Evolutionary conservation across 441 rosid species (phyloP).

Genomic region (Pelargonium citronellum): DNA sequence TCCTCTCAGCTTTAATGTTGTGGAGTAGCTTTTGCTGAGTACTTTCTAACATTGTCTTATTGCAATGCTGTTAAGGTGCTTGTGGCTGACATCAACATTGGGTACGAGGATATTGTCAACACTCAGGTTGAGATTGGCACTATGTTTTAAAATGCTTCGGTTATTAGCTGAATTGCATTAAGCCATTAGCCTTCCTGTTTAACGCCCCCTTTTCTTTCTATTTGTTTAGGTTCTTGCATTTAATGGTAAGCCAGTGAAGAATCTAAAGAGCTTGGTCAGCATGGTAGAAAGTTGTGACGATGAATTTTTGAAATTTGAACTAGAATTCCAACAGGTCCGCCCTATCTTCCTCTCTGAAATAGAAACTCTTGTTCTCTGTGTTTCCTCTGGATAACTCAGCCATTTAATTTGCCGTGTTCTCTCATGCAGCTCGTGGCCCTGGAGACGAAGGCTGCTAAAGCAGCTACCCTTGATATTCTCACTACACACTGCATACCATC

Average conservation of each 20-base stretch:
- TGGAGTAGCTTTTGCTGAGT: too few relatives aligned
- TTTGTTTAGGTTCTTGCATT: slow-evolving; percentile 58
- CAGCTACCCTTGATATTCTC: too few relatives aligned
- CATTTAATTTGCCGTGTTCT: not conserved
- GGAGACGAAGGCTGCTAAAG: too few relatives aligned
- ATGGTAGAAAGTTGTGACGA: slow-evolving; percentile 80
- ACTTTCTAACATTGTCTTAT: slow-evolving; percentile 16
- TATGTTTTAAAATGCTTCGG: too few relatives aligned
- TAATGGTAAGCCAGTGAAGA: slow-evolving; percentile 78
- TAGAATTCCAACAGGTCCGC: slow-evolving; percentile 74
- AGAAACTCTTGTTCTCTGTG: too few relatives aligned
- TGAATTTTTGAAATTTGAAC: slow-evolving; percentile 70
- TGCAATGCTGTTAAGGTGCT: slow-evolving; percentile 18
- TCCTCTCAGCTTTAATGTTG: too few relatives aligned
- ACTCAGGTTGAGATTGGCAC: slow-evolving; percentile 49
- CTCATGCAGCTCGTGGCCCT: too few relatives aligned
- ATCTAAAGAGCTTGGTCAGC: slow-evolving; percentile 67
- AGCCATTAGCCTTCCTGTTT: too few relatives aligned
- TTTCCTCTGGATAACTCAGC: too few relatives aligned
- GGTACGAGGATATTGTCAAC: slow-evolving; percentile 85
- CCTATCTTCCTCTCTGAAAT: too few relatives aligned
- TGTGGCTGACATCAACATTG: slow-evolving; percentile 62
- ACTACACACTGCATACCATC: too few relatives aligned
- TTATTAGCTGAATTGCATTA: not conserved
- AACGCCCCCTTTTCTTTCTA: too few relatives aligned